Base-by-base conservation (phyloP, 2,329 filamentous ascomycete genomes). In the Aspergillus sp. region DNA sequence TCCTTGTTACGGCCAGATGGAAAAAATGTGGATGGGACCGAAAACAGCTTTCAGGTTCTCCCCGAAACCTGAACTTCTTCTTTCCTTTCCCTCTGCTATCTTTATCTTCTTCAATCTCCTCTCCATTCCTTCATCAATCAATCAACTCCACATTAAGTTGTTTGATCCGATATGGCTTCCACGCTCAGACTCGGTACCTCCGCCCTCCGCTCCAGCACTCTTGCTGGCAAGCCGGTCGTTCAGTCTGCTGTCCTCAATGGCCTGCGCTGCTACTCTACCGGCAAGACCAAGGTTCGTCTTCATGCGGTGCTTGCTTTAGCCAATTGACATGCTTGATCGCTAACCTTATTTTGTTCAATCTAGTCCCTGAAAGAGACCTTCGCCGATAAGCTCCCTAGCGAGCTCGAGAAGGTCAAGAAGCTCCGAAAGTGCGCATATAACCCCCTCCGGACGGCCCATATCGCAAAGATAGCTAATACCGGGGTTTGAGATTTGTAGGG, bases 401-500 rank as follows among this genome's bases (percentile, higher is more conserved):
- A 98, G 87, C 89, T 97, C 75, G 95, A 99, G 83, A 91, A 98
- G 87, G 92, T 99, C 84, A 99, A 99, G 91, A 88, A 91, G 79
- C 88, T 99, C 74, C 87, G 91, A 79, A 97, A 97, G 91, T 96
- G 84, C 77, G 89, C 80, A 52, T 45, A 51, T 33, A 44, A 49
- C 23, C 44, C n/a, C 17, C 35, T 24, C 21, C 9, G 27, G 21
- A 17, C 9, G 14, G 14, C 33, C 12, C 4, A 6, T 8, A 7
- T n/a, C 27, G 41, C 35, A 21, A 52, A 50, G 50, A 62, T 59
- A 49, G 58, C 64, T 69, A 55, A 70, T 53, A 46, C 58, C 58
- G 19, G 50, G 49, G 48, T 49, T 56, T 52, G 57, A 61, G 60
- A 24, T 52, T 73, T 60, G 71, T 69, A 96, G 92, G 82, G 93